Percentiles rank a stretch among this genome's conserved stretches.
These are phyloP conservation scores for Chionographis japonica DNA, from an alignment of 106 monocot genomes.

Conservation along the genomic window DNA sequence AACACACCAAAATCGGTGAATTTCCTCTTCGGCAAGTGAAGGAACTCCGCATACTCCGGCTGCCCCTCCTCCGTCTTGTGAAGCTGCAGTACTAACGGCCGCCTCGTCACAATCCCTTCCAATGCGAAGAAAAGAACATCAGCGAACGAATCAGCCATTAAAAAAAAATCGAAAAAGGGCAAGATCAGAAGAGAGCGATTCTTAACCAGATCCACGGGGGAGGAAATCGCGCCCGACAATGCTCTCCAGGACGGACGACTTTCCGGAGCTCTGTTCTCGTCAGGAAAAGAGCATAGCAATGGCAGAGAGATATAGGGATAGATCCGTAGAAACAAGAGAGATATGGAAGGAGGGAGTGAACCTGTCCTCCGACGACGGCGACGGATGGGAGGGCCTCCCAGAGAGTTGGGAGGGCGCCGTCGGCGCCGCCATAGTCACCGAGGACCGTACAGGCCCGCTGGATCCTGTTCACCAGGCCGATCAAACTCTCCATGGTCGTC, in stretches of 20 bases:
- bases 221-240: slow-evolving; percentile 56
- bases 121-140: neutral
- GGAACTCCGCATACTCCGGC: slow-evolving; percentile 64
- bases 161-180: neutral
- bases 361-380: slow-evolving; percentile 68
- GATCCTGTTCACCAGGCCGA: slow-evolving; percentile 87
- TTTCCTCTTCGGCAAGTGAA: slow-evolving; percentile 53
- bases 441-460: slow-evolving; percentile 95
- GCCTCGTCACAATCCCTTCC: slow-evolving; percentile 71
- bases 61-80: slow-evolving; percentile 55
- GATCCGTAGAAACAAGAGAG: neutral
- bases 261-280: slow-evolving; percentile 49
- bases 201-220: slow-evolving; percentile 57
- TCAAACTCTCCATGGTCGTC: slow-evolving; percentile 82
- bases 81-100: slow-evolving; percentile 66
- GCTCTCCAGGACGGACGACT: slow-evolving; percentile 60
- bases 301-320: neutral
- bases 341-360: neutral
- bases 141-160: neutral
- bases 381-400: slow-evolving; percentile 76
- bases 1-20: slow-evolving; percentile 56
- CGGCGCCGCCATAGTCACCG: slow-evolving; percentile 75
- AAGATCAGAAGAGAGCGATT: neutral
- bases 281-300: neutral
- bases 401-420: slow-evolving; percentile 43